Percentiles rank a stretch among this genome's conserved stretches.
These are phyloP conservation scores for Insectozyma bohioensis DNA, from an alignment of 1,139 yeast genomes.

Conservation along the genomic window DNA sequence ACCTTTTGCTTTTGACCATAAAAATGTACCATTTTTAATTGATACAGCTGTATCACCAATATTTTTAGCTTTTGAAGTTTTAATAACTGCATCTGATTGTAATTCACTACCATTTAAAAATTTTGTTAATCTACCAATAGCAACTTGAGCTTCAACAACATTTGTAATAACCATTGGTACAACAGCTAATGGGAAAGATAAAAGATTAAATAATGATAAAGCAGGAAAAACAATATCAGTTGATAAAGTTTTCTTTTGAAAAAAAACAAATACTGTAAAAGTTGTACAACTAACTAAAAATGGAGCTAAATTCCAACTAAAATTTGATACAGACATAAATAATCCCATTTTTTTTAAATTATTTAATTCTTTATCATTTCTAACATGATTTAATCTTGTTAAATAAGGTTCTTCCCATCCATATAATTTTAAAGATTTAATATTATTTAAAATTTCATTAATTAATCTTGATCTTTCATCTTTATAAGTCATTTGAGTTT, in stretches of 20 bases:
- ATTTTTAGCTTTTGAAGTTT: constrained; percentile 48
- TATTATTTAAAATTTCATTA: constrained; percentile 85
- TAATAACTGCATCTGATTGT: constrained; percentile 74
- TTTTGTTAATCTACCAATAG: constrained; percentile 69
- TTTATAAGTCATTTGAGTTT: constrained; percentile 48
- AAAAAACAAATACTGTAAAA: constrained; percentile 75
- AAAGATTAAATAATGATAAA: constrained; percentile 76
- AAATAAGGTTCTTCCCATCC: constrained; percentile 94
- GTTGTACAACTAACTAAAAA: constrained; percentile 89
- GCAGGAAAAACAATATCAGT: constrained; percentile 97
- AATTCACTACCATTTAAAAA: constrained; percentile 79
- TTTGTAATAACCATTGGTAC: constrained; percentile 89
- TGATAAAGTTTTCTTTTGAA: constrained; percentile 65
- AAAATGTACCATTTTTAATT: constrained; percentile 74
- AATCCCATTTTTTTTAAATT: constrained; percentile 78
- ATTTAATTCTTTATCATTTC: constrained; percentile 84
- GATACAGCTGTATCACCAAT: constrained; percentile 71
- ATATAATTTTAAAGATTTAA: constrained; percentile 86
- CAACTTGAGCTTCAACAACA: constrained; percentile 87
- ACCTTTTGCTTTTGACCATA: constrained; percentile 82
- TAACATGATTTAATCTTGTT: constrained; percentile 68
- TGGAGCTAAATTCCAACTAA: constrained; percentile 87
- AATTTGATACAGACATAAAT: constrained; percentile 69
- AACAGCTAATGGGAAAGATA: constrained; percentile 90
- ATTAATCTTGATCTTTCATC: constrained; percentile 57